Base-by-base conservation (phyloP, 1,139 yeast species). In the Magnusiomyces paraingens region DNA sequence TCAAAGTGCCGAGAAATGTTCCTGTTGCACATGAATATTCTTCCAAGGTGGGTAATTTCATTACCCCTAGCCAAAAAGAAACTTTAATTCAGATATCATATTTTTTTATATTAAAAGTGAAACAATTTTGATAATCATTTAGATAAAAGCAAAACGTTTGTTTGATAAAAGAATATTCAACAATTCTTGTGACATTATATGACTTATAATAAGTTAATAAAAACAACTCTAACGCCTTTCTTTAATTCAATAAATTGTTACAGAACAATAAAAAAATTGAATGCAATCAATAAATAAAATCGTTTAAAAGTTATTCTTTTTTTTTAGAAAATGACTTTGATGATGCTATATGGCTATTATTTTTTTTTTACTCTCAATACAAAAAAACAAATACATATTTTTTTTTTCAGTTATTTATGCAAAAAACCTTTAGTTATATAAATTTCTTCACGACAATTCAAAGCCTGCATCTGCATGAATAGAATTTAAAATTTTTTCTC, bases 401-500 rank as follows among this genome's bases (percentile, higher is more conserved):
- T 26, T 26, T 8, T 26, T 26, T 10, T 39, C 18, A 39, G 20
- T 10, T 39, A 39, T 39, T 39, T 39, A 15, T 18, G 18, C 18
- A 4, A 39, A 39, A 43, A 20, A 47, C 32, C 8, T 26, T 5
- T 4, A 26, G 8, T 26, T 8, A 26, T 17, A 43, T 15, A 12
- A n/a, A n/a, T n/a, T 43, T 12, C 20, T 5, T 51, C 62, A 83
- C 0, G 90, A 83, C 58, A 91, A 73, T 64, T 91, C 97, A 69
- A 91, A 91, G 1, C 97, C 87, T 0, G 96, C 90, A 11, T 83
- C 89, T 0, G 90, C 77, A 56, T 81, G 80, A 51, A 93, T 89
- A 0, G 95, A 83, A 66, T 86, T 87, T 38, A 88, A 66, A 52
- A 93, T 69, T 66, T 90, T 91, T 52, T 77, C 70, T 55, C 77